Conservation (phyloP, 192 early-diverging fungal species). For the Funneliformis mosseae region DNA sequence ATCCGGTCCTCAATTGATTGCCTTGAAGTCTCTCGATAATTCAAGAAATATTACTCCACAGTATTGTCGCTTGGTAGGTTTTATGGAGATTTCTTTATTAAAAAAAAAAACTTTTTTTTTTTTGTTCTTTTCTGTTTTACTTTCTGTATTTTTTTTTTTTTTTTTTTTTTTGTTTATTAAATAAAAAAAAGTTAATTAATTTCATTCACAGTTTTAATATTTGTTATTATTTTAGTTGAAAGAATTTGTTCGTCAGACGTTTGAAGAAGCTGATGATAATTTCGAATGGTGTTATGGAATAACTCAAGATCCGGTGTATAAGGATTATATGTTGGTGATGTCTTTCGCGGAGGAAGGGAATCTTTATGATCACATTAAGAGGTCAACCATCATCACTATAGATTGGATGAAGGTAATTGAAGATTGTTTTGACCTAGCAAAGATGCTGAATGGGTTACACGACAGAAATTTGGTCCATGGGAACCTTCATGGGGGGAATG, state of each 20-base stretch:
- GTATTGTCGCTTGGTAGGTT: not conserved
- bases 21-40: not conserved
- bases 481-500: not conserved
- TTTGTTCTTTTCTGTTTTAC: too few relatives aligned
- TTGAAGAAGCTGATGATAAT: not conserved
- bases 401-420: not conserved
- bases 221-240: not conserved
- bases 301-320: not conserved
- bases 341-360: not conserved
- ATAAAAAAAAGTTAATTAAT: too few relatives aligned
- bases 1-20: not conserved
- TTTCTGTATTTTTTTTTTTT: too few relatives aligned
- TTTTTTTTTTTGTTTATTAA: too few relatives aligned
- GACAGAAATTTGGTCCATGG: not conserved
- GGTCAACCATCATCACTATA: not conserved
- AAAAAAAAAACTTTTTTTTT: not conserved
- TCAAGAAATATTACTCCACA: slow-evolving; percentile 2
- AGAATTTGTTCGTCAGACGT: not conserved
- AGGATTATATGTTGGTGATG: slow-evolving; percentile 13
- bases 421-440: not conserved
- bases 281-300: not conserved
- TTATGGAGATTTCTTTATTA: not conserved
- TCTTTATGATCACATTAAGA: slow-evolving; percentile 2
- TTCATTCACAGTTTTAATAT: too few relatives aligned
- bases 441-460: not conserved